phyloP scores from a whole-genome alignment of 2,329 filamentous ascomycete species.

The Aspergillus eucalypticola region DNA sequence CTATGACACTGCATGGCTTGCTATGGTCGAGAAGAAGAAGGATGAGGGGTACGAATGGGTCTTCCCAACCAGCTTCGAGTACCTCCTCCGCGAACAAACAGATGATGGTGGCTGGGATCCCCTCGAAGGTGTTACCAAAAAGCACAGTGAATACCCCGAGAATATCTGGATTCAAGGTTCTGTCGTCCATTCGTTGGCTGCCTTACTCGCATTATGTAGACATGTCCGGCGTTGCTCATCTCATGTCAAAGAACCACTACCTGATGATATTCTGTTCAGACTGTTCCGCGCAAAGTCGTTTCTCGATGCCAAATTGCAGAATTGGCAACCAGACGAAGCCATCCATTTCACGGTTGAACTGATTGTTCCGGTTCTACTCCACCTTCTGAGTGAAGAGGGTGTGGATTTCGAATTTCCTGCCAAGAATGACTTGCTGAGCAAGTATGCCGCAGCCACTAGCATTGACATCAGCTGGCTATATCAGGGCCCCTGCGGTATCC shows the following conservation, averaged over 20 bases:
- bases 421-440: not conserved
- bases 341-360: slow-evolving; percentile 9
- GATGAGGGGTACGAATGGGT: slow-evolving; percentile 22
- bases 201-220: slow-evolving; percentile 7
- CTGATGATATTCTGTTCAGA: not conserved
- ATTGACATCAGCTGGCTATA: slow-evolving; percentile 9
- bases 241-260: not conserved
- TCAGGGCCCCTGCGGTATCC: not conserved
- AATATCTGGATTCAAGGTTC: slow-evolving; percentile 2
- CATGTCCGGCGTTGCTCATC: not conserved
- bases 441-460: not conserved
- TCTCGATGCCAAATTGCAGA: not conserved
- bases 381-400: slow-evolving; percentile 2
- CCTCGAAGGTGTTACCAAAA: not conserved
- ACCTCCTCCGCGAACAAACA: slow-evolving; percentile 28
- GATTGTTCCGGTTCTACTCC: slow-evolving; percentile 5
- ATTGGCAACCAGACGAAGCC: not conserved
- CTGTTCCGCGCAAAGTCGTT: slow-evolving; percentile 4
- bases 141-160: not conserved
- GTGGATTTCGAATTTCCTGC: slow-evolving; percentile 6
- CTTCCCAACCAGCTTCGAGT: slow-evolving; percentile 37
- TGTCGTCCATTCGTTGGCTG: slow-evolving; percentile 10
- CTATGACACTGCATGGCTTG: slow-evolving; percentile 16
- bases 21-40: slow-evolving; percentile 7
- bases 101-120: slow-evolving; percentile 30